Evolutionary conservation across 2,329 filamentous ascomycete species (phyloP).

Genomic region (Sarocladium kiliense): DNA sequence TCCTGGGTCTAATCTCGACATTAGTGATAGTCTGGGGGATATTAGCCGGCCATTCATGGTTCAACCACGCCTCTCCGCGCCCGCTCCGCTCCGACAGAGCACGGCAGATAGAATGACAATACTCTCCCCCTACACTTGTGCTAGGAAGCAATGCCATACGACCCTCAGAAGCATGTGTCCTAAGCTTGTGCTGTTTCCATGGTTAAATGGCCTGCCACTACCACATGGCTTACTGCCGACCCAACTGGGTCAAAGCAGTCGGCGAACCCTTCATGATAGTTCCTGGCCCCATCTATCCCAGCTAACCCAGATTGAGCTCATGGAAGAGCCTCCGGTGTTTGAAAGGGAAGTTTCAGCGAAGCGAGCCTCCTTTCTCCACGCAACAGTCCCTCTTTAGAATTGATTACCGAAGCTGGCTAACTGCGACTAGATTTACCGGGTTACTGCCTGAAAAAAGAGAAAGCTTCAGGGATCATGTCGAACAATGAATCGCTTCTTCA

Average conservation of each 20-base stretch:
- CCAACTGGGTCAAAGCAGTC: neutral
- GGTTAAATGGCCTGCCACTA: neutral
- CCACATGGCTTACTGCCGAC: neutral
- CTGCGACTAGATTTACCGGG: neutral
- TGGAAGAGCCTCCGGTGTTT: neutral
- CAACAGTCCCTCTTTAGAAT: neutral
- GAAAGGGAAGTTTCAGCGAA: conserved; percentile 4
- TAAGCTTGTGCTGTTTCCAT: neutral
- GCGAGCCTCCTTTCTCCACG: neutral
- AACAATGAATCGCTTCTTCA: neutral
- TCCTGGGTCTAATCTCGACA: neutral
- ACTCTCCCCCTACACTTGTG: too few species aligned
- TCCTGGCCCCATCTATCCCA: neutral
- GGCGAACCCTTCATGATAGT: neutral
- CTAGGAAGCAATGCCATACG: neutral
- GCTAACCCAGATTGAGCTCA: neutral
- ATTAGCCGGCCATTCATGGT: conserved; percentile 1
- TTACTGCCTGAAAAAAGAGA: neutral
- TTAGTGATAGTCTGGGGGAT: neutral
- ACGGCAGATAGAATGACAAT: neutral
- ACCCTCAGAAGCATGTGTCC: neutral
- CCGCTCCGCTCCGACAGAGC: neutral
- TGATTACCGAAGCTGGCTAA: neutral
- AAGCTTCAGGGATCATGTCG: neutral
- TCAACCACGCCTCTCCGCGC: neutral